Evolutionary conservation across 176 grass and related monocot genomes (phyloP), one percentile per base, ranked within the genome.

Genomic region (Otatea glauca): DNA sequence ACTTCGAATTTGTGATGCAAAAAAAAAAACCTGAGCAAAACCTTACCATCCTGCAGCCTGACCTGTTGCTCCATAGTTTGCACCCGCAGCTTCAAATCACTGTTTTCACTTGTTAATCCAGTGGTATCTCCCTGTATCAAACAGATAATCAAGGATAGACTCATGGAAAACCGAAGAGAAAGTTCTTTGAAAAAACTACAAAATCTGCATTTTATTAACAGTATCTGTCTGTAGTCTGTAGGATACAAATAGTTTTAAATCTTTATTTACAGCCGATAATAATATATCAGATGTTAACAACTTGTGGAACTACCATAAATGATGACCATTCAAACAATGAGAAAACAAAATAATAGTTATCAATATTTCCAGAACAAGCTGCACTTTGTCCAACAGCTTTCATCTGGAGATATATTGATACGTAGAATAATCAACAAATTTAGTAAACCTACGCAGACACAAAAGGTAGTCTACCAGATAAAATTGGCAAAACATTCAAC

Each of bases 1-100:
- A 38, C 48, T 66, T 74, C 0, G 0, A 48, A 60, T 39, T 47
- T 59, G 24, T 7, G 0, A 71, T 7, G 9, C 39, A 65, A 88
- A 43, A 37, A 37, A 37, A 13, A 61, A 78, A 86, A 23, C 8
- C 18, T 39, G 48, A 67, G 65, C 17, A 44, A 79, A 89, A 45
- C 6, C 74, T 80, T 94, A 99, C 96, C 96, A 84, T 99, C 96
- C 43, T 99, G 96, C 47, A 94, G 87, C 64, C 86, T 89, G 55
- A 99, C 91, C 65, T 99, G 96, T 54, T 96, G 93, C 81, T 99
- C 96, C 88, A 96, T 94, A 80, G 93, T 89, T 70, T 94, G 91
- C 65, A 99, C 76, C 49, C 88, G 91, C 37, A 96, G 41, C 88
- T 99, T 99, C 87, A 99, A 68, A 77, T 99, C 96, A 48, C 90